These are phyloP conservation scores for Aspergillus neoniger DNA, from an alignment of 2,329 filamentous ascomycete genomes.

Conservation along the genomic window DNA sequence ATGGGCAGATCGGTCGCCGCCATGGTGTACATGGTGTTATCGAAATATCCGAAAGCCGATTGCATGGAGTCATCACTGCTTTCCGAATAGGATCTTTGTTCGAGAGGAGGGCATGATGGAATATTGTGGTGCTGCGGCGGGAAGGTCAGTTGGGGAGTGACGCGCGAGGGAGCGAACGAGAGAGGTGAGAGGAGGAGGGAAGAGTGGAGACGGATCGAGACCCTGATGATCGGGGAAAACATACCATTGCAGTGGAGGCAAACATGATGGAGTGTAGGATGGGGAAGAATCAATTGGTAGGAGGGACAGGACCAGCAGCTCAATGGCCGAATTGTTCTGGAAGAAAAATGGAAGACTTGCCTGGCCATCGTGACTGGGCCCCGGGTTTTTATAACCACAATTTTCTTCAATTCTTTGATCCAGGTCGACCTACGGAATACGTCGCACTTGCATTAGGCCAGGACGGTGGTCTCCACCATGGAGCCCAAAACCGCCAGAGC, in stretches of 20 bases:
- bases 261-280: constrained; percentile 10
- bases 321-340: constrained; percentile 3
- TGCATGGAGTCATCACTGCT: constrained; percentile 24
- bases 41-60: constrained; percentile 19
- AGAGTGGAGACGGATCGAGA: neutral
- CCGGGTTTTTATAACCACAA: constrained; percentile 10
- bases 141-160: neutral
- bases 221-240: constrained; percentile 1
- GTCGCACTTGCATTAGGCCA: constrained; percentile 25
- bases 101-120: constrained; percentile 25
- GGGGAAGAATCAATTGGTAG: constrained; percentile 4
- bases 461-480: constrained; percentile 15
- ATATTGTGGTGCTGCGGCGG: constrained; percentile 15
- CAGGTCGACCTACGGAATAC: constrained; percentile 13
- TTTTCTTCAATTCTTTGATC: constrained; percentile 11
- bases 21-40: constrained; percentile 17
- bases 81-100: constrained; percentile 23
- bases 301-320: constrained; percentile 1
- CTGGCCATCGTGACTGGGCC: constrained; percentile 4
- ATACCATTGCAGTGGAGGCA: constrained; percentile 13
- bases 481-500: constrained; percentile 5
- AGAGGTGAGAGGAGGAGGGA: neutral
- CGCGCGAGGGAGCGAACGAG: too few species aligned
- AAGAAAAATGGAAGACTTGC: constrained; percentile 1
- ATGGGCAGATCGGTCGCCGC: constrained; percentile 13